Evolutionary conservation across 75 land plant genomes (phyloP).

Genomic region (Selaginella tamariscina): DNA sequence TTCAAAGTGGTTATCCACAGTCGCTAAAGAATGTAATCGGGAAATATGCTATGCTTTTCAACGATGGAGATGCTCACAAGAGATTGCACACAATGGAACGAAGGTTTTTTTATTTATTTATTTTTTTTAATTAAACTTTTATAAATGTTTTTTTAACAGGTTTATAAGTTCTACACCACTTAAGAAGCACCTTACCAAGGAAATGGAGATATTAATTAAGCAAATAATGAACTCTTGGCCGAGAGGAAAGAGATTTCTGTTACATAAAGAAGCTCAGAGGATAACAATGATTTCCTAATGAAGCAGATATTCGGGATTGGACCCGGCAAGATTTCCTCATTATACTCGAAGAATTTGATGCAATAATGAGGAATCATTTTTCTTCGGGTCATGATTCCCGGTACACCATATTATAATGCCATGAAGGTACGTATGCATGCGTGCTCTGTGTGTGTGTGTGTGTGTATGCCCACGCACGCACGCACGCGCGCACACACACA

Average conservation of each 20-base stretch:
- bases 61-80: background rate
- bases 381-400: background rate
- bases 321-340: background rate
- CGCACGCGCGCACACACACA: too few relatives aligned
- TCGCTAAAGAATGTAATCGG: background rate
- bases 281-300: background rate
- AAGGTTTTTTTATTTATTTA: too few relatives aligned
- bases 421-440: background rate
- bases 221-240: background rate
- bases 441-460: background rate
- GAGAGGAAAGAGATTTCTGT: background rate
- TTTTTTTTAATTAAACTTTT: too few relatives aligned
- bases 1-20: background rate
- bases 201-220: background rate
- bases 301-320: background rate
- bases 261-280: background rate
- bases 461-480: background rate
- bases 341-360: background rate
- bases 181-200: background rate
- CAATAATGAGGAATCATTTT: background rate
- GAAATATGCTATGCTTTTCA: background rate
- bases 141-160: too few relatives aligned
- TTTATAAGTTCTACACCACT: background rate
- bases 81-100: background rate
- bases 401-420: background rate